These are phyloP conservation scores for Metarhizium sp. DNA, from an alignment of 2,329 filamentous ascomycete genomes.

Conservation along the genomic window DNA sequence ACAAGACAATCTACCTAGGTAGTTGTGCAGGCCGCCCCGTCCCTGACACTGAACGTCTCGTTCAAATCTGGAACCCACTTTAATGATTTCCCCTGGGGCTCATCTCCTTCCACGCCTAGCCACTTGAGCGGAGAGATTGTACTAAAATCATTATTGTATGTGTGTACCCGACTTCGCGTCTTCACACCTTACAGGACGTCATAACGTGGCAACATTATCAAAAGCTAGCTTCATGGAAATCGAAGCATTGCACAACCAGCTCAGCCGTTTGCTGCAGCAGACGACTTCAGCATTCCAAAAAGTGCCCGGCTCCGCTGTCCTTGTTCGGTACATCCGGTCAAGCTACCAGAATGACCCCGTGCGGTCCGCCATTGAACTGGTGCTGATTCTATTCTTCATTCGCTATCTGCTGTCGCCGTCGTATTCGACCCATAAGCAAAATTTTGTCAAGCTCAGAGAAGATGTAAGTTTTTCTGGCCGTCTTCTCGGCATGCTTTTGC, in stretches of 20 bases:
- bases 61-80: background rate
- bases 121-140: background rate
- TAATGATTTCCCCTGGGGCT: background rate
- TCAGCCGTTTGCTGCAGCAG: conserved; percentile 42
- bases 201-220: background rate
- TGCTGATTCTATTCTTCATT: conserved; percentile 91
- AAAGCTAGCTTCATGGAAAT: conserved; percentile 43
- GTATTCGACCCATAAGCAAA: conserved; percentile 85
- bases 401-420: conserved; percentile 85
- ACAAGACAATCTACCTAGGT: too few relatives aligned
- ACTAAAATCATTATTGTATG: background rate
- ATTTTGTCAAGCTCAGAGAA: conserved; percentile 80
- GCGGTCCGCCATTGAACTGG: conserved; percentile 83
- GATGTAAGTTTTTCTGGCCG: conserved; percentile 36
- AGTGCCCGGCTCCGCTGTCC: conserved; percentile 86
- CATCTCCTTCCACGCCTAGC: background rate
- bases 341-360: conserved; percentile 97
- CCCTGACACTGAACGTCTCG: too few relatives aligned
- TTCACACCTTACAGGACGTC: background rate
- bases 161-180: background rate
- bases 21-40: too few relatives aligned
- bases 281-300: conserved; percentile 67
- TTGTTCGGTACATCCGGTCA: conserved; percentile 90
- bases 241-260: conserved; percentile 44
- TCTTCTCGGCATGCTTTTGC: background rate